These are phyloP conservation scores for Magnolia kwangsiensis DNA, from an alignment of 164 flowering plant species.

Conservation along the genomic window DNA sequence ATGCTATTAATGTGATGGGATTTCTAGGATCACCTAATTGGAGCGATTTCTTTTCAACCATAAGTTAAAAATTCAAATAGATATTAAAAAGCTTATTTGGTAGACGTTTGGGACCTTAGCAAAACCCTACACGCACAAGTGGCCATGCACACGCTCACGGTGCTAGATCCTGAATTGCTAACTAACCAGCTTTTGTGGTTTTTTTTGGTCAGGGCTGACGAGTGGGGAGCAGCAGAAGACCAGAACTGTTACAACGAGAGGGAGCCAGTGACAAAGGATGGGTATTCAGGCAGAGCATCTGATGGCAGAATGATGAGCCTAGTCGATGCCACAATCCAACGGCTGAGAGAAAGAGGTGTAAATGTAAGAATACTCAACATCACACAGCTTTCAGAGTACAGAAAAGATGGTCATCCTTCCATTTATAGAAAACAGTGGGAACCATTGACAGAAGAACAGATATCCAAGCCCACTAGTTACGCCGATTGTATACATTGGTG, in stretches of 20 bases:
- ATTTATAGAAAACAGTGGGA: slow-evolving; percentile 63
- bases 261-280: slow-evolving; percentile 35
- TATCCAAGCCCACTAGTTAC: slow-evolving; percentile 43
- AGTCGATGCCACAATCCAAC: slow-evolving; percentile 30
- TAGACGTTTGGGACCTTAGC: neutral
- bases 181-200: too few species aligned
- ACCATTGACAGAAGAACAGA: slow-evolving; percentile 39
- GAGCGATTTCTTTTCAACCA: neutral
- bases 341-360: slow-evolving; percentile 42
- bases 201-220: slow-evolving; percentile 42
- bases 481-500: slow-evolving; percentile 89
- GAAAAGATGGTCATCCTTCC: slow-evolving; percentile 84
- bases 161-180: neutral
- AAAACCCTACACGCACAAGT: neutral
- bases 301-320: slow-evolving; percentile 42
- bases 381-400: slow-evolving; percentile 67
- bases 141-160: neutral
- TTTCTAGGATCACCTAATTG: too few species aligned
- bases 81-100: neutral
- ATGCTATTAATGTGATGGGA: too few species aligned
- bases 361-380: slow-evolving; percentile 54
- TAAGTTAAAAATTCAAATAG: too few species aligned
- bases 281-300: slow-evolving; percentile 41
- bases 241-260: slow-evolving; percentile 58
- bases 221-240: slow-evolving; percentile 41